These are phyloP conservation scores for Botrytis medusae DNA, from an alignment of 2,329 filamentous ascomycete species.

Conservation along the genomic window DNA sequence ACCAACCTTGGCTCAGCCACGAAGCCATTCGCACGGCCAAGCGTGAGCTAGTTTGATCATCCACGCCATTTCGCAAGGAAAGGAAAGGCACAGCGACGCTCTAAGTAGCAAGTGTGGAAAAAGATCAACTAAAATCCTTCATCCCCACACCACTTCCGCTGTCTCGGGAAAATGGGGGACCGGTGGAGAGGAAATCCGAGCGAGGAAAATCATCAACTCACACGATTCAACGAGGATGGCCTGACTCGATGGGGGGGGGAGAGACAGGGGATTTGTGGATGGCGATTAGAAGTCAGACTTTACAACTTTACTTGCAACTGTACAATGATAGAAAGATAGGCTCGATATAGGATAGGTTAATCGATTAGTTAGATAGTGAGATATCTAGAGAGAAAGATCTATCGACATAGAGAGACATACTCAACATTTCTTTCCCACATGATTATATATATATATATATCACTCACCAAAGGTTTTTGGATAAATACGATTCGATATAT, in stretches of 20 bases:
- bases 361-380: background rate
- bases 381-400: background rate
- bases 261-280: background rate
- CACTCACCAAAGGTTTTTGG: background rate
- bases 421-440: background rate
- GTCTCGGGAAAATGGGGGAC: conserved; percentile 5
- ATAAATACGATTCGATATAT: background rate
- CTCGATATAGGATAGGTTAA: no score
- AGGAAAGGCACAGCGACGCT: background rate
- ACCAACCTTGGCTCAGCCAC: background rate
- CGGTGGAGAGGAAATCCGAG: background rate
- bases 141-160: conserved; percentile 2
- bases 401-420: background rate
- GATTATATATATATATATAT: no score
- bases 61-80: background rate
- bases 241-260: background rate
- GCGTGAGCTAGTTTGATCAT: background rate
- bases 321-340: no score
- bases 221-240: background rate
- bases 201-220: background rate
- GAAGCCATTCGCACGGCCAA: background rate
- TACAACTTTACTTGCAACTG: background rate
- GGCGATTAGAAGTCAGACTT: background rate
- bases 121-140: background rate
- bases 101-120: background rate